phyloP scores from a whole-genome alignment of 1,284 basidiomycete genomes.

The Trichosporon faecale region DNA sequence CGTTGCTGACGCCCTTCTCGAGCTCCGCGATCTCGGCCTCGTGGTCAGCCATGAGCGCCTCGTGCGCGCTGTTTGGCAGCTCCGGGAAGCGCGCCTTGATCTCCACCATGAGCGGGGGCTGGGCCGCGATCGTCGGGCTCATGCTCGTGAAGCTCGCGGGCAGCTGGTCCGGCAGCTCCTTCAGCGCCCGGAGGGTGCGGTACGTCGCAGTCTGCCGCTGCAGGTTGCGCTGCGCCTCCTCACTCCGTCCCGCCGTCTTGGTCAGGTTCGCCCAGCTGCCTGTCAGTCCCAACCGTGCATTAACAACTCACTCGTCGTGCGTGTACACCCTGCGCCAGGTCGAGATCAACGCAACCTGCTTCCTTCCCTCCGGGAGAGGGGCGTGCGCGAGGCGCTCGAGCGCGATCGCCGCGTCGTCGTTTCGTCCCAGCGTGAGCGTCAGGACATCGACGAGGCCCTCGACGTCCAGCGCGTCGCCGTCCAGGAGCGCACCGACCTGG shows the following conservation, averaged over 20 bases:
- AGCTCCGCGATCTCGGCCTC: constrained; percentile 42
- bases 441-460: constrained; percentile 58
- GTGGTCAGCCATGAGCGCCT: constrained; percentile 43
- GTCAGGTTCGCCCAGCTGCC: constrained; percentile 41
- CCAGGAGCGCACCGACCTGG: constrained; percentile 20
- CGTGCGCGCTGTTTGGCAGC: constrained; percentile 34
- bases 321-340: constrained; percentile 85
- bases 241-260: constrained; percentile 44
- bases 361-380: constrained; percentile 66
- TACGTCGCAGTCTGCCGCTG: constrained; percentile 37
- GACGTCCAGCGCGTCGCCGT: constrained; percentile 41
- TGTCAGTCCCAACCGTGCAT: background rate
- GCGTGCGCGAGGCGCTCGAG: constrained; percentile 53
- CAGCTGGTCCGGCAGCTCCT: constrained; percentile 13
- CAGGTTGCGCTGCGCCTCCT: constrained; percentile 39
- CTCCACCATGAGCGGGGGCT: constrained; percentile 36
- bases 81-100: constrained; percentile 47
- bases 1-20: constrained; percentile 32
- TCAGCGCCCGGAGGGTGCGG: constrained; percentile 34
- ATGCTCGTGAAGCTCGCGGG: constrained; percentile 28
- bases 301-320: constrained; percentile 70
- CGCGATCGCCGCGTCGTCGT: constrained; percentile 53
- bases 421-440: constrained; percentile 50
- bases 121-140: constrained; percentile 36
- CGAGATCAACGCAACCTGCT: constrained; percentile 66